phyloP scores from a whole-genome alignment of 768 basidiomycete genomes.

The Cyclocybe aegerita region DNA sequence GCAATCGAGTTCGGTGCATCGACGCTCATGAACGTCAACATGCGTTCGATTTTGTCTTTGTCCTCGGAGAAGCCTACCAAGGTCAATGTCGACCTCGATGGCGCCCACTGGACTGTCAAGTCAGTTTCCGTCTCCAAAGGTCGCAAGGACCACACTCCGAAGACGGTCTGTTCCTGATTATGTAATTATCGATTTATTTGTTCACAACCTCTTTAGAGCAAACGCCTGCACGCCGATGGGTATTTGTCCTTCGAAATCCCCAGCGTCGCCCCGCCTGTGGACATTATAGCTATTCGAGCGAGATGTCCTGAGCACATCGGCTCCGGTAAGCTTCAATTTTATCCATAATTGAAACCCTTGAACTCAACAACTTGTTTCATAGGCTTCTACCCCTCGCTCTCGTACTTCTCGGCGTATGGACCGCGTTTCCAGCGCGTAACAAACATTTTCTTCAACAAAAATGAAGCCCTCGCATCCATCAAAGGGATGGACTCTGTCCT shows the following conservation, averaged over 20 bases:
- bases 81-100: slow-evolving; percentile 15
- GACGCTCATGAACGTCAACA: slow-evolving; percentile 17
- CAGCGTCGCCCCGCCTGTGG: slow-evolving; percentile 1
- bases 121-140: slow-evolving; percentile 15
- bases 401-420: slow-evolving; percentile 32
- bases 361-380: not conserved
- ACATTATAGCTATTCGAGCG: slow-evolving; percentile 12
- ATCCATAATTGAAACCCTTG: not conserved
- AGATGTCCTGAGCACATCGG: slow-evolving; percentile 9
- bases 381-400: slow-evolving; percentile 26
- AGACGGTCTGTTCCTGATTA: not conserved
- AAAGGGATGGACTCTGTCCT: slow-evolving; percentile 21
- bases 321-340: slow-evolving; percentile 1
- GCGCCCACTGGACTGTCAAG: slow-evolving; percentile 24
- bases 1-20: slow-evolving; percentile 33
- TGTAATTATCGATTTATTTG: not conserved
- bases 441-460: slow-evolving; percentile 14
- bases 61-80: slow-evolving; percentile 16
- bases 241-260: slow-evolving; percentile 16
- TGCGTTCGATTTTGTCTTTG: slow-evolving; percentile 18
- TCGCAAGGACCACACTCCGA: not conserved
- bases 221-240: slow-evolving; percentile 21
- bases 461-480: slow-evolving; percentile 25
- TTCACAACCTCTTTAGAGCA: not conserved
- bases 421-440: slow-evolving; percentile 27